A percentile compares a stretch with the other conserved stretches of the same genome.
These are phyloP conservation scores for Pseudonitzschia pungens DNA, from an alignment of 108 stramenopile species.

Conservation along the genomic window DNA sequence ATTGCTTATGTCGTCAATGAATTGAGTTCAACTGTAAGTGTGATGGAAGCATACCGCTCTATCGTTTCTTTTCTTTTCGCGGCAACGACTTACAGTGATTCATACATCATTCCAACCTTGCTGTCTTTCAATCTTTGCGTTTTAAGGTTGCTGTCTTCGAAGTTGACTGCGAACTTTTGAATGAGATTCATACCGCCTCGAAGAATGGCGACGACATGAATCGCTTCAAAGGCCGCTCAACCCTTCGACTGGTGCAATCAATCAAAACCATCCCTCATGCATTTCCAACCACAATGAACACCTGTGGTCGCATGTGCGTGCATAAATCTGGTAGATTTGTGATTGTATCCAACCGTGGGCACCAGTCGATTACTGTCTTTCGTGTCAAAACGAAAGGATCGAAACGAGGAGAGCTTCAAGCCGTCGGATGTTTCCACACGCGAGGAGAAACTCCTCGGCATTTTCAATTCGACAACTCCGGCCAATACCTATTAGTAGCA, in stretches of 20 bases:
- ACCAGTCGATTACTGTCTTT: slow-evolving; percentile 89
- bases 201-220: slow-evolving; percentile 65
- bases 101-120: background rate
- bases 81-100: background rate
- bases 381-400: slow-evolving; percentile 59
- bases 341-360: slow-evolving; percentile 94
- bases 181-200: slow-evolving; percentile 64
- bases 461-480: slow-evolving; percentile 91
- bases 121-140: slow-evolving; percentile 1
- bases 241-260: slow-evolving; percentile 80
- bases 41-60: background rate
- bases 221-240: slow-evolving; percentile 67
- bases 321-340: slow-evolving; percentile 89
- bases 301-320: slow-evolving; percentile 89
- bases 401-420: slow-evolving; percentile 70
- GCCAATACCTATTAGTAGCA: slow-evolving; percentile 89
- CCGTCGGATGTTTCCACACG: slow-evolving; percentile 92
- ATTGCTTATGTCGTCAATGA: slow-evolving; percentile 92
- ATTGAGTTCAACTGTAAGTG: slow-evolving; percentile 77
- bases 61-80: background rate
- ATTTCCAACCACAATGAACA: slow-evolving; percentile 88
- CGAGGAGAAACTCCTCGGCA: slow-evolving; percentile 93
- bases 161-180: slow-evolving; percentile 65
- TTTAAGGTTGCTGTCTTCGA: slow-evolving; percentile 83
- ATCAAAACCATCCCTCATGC: slow-evolving; percentile 90